These are phyloP conservation scores for Penicillium sp. DNA, from an alignment of 2,329 filamentous ascomycete species.

Conservation along the genomic window DNA sequence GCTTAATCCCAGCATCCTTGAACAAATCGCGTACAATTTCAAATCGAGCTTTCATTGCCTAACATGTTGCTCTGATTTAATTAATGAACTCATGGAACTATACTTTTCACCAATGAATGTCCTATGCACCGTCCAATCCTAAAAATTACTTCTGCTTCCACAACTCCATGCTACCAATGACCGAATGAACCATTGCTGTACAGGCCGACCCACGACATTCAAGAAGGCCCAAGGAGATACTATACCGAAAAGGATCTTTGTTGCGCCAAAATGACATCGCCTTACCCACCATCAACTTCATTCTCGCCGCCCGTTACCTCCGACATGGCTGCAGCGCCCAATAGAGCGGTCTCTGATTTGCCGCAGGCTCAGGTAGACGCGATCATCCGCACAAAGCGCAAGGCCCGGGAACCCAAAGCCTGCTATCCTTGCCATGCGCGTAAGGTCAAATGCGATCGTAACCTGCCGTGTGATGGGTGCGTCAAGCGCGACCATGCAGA, in stretches of 20 bases:
- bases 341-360: conserved; percentile 40
- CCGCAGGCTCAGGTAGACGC: conserved; percentile 49
- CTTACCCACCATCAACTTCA: conserved; percentile 31
- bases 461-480: conserved; percentile 50
- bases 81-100: neutral
- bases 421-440: conserved; percentile 49
- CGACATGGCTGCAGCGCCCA: conserved; percentile 26
- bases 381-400: conserved; percentile 49
- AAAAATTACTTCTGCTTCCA: neutral
- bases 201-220: conserved; percentile 7
- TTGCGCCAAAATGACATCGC: conserved; percentile 29
- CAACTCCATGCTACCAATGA: conserved; percentile 3
- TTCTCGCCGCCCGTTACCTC: conserved; percentile 30
- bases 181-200: conserved; percentile 6
- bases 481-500: conserved; percentile 52
- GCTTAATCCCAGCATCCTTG: conserved; percentile 13
- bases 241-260: neutral
- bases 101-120: conserved; percentile 3
- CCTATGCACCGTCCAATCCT: neutral
- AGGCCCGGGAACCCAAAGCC: conserved; percentile 49
- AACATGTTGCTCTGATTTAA: neutral
- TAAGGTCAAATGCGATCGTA: conserved; percentile 52
- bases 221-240: conserved; percentile 2
- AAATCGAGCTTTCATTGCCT: conserved; percentile 12
- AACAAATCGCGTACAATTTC: conserved; percentile 13